phyloP scores from a whole-genome alignment of 257 asterid genomes.

The Gentiana dahurica region DNA sequence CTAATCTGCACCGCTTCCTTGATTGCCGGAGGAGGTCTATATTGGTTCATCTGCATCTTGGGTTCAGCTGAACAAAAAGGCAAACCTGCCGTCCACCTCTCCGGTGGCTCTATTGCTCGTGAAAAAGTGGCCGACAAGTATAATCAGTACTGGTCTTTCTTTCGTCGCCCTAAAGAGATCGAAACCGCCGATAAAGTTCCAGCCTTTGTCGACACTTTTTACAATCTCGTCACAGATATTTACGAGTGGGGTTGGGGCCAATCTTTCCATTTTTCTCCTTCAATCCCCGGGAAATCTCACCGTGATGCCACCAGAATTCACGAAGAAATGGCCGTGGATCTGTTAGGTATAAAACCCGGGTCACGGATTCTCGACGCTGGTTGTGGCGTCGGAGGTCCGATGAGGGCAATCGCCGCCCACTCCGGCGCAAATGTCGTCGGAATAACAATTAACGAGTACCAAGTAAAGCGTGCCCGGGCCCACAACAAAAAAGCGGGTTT shows the following conservation, averaged over 20 bases:
- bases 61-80: constrained; percentile 83
- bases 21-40: constrained; percentile 52
- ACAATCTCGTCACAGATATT: constrained; percentile 73
- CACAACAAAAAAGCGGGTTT: constrained; percentile 71
- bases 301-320: constrained; percentile 67
- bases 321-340: constrained; percentile 86
- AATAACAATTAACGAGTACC: constrained; percentile 74
- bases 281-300: constrained; percentile 59
- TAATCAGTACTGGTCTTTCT: constrained; percentile 71
- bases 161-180: constrained; percentile 57
- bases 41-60: constrained; percentile 64
- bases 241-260: constrained; percentile 97
- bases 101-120: constrained; percentile 33
- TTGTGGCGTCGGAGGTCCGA: constrained; percentile 84
- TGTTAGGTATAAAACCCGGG: constrained; percentile 37
- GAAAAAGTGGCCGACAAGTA: constrained; percentile 54
- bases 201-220: constrained; percentile 78
- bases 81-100: constrained; percentile 55
- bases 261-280: constrained; percentile 69
- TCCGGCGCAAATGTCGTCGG: constrained; percentile 69
- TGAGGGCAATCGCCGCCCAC: constrained; percentile 83
- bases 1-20: constrained; percentile 51
- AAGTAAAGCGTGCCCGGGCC: constrained; percentile 50
- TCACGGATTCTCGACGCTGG: constrained; percentile 58
- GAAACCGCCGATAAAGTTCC: constrained; percentile 43